phyloP scores from a whole-genome alignment of 345 rosid genomes.

The Crucihimalaya himalaica region DNA sequence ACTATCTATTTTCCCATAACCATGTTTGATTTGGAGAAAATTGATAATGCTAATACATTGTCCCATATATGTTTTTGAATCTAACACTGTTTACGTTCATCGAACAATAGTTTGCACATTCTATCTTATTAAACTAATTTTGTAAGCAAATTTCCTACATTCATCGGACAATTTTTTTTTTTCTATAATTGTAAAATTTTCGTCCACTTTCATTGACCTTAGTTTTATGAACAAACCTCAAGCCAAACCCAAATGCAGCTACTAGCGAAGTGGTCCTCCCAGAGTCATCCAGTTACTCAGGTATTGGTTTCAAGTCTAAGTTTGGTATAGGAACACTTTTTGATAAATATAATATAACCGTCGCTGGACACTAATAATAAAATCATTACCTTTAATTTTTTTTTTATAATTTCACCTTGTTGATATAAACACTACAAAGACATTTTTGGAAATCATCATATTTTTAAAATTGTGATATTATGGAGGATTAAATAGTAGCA shows the following conservation, averaged over 20 bases:
- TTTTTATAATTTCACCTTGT: neutral
- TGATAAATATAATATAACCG: neutral
- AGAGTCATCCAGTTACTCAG: neutral
- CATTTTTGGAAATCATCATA: no score
- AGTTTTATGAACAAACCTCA: neutral
- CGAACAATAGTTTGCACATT: neutral
- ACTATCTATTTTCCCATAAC: constrained; percentile 5
- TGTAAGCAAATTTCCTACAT: neutral
- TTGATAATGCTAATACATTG: neutral
- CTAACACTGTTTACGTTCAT: neutral
- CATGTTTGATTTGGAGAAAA: constrained; percentile 5
- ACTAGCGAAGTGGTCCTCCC: neutral
- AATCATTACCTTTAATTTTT: neutral
- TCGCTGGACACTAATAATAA: neutral
- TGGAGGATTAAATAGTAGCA: neutral
- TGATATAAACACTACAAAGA: neutral
- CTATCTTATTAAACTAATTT: neutral
- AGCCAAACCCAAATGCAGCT: neutral
- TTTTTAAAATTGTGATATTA: neutral
- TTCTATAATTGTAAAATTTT: neutral
- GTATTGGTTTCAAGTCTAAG: neutral
- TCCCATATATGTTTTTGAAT: neutral
- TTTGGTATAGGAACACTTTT: neutral
- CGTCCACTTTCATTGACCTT: neutral
- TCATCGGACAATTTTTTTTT: no score